Percentiles rank a stretch among this genome's conserved stretches.
These are phyloP conservation scores for Diutina neorugosa DNA, from an alignment of 1,139 yeast species.

Conservation along the genomic window DNA sequence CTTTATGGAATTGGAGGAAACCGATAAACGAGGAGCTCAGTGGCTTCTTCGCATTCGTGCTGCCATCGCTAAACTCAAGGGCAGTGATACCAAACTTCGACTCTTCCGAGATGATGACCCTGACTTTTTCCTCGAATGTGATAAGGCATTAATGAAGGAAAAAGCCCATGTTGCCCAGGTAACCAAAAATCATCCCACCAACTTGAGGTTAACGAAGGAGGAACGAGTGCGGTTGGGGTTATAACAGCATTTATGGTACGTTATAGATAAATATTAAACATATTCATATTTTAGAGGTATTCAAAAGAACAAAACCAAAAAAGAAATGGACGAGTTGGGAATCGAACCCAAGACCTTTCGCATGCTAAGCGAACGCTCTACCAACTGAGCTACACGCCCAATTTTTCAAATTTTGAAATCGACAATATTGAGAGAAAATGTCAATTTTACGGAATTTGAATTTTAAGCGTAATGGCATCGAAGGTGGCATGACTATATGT, in stretches of 20 bases:
- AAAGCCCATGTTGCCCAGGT: background rate
- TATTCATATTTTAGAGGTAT: too few species aligned
- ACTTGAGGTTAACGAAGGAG: background rate
- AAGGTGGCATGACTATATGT: too few species aligned
- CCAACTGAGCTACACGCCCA: background rate
- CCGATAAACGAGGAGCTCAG: conserved; percentile 34
- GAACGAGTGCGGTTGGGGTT: background rate
- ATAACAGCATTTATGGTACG: background rate
- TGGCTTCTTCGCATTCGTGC: conserved; percentile 35
- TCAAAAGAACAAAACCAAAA: too few species aligned
- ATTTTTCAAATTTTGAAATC: background rate
- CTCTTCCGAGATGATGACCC: conserved; percentile 28
- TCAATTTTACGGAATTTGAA: too few species aligned
- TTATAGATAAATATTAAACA: background rate
- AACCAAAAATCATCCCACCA: background rate
- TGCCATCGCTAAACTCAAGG: conserved; percentile 26
- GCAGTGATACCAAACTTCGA: conserved; percentile 22
- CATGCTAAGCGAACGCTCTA: background rate
- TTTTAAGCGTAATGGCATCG: too few species aligned
- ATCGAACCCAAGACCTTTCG: background rate
- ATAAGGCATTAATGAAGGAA: conserved; percentile 5
- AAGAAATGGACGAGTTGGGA: background rate
- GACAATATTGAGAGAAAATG: background rate
- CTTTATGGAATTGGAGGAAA: conserved; percentile 24
- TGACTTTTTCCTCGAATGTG: conserved; percentile 13